Evolutionary conservation across 148 eudicot genomes (phyloP), one percentile per base, ranked within the genome.

Genomic region (Hydrangea macrophylla): DNA sequence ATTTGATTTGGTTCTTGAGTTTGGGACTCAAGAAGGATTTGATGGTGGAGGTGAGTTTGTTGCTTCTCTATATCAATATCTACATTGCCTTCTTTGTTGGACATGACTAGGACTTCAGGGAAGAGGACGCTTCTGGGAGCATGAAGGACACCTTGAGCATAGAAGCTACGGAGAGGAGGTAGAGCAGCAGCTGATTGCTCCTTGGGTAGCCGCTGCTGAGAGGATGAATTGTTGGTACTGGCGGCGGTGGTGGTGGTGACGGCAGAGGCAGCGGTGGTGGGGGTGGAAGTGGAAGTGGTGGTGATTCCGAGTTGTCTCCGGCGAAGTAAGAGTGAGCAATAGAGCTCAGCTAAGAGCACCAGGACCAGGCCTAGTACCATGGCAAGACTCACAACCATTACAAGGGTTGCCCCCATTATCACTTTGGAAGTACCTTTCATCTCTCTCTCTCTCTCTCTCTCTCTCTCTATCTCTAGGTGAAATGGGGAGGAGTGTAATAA

Each of bases 41-140:
- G 72, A n/a, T 70, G 81, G 33, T 70, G 81, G 33, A 70, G 72
- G 32, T 75, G 78, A 8, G 78, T 67, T 23, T 65, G 63, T 37
- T 79, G 85, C 59, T 72, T 74, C 58, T 78, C 88, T 12, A 79
- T 48, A 39, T 78, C 85, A 25, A 67, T 60, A 25, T 60, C 70
- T 9, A 40, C 23, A 13, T 56, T 22, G 26, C 70, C 74, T 63
- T 79, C 67, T 61, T 42, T 66, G 68, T 69, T 64, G 11, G 83
- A 73, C 68, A 79, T n/a, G n/a, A n/a, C n/a, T n/a, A n/a, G n/a
- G n/a, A n/a, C 55, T 60, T 71, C 67, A 0, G 97, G 95, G 80
- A 83, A 86, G 60, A 90, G 81, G 70, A 80, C 65, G 79, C 68
- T 84, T 77, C 93, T 86, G n/a, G 96, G 89, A 64, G 88, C 85